Conservation (phyloP, 2,329 filamentous ascomycete genomes). For the Hawksworthiomyces lignivorus region DNA sequence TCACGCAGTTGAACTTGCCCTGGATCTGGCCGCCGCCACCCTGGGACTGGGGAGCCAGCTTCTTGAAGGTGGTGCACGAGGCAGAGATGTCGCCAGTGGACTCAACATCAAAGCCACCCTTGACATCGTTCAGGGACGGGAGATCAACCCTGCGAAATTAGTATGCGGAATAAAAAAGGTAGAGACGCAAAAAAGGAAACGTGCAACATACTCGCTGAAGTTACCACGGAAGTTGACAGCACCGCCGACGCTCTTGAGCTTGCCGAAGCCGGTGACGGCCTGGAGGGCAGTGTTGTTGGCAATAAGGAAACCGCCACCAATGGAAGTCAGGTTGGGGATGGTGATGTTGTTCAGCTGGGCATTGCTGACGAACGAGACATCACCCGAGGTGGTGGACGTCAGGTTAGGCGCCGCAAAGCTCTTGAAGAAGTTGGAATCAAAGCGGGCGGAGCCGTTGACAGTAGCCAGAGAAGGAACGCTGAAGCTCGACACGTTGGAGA, state of each 20-base stretch:
- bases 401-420: conserved; percentile 60
- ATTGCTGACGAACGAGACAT: conserved; percentile 58
- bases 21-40: conserved; percentile 35
- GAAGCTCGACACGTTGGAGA: conserved; percentile 72
- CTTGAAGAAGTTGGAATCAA: conserved; percentile 70
- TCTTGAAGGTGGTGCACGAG: conserved; percentile 48
- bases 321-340: conserved; percentile 57
- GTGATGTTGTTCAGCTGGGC: conserved; percentile 62
- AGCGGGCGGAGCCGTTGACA: conserved; percentile 73
- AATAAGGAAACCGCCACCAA: conserved; percentile 75
- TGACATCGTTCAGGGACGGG: conserved; percentile 57
- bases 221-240: conserved; percentile 79
- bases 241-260: conserved; percentile 63
- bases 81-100: conserved; percentile 53
- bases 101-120: conserved; percentile 63
- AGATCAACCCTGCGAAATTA: conserved; percentile 56
- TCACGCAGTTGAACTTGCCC: conserved; percentile 43
- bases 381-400: conserved; percentile 53
- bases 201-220: conserved; percentile 65
- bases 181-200: neutral
- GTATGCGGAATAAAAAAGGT: neutral
- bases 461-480: conserved; percentile 62
- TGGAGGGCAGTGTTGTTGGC: conserved; percentile 79
- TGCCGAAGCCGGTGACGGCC: conserved; percentile 58
- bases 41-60: conserved; percentile 29